A percentile compares a stretch with the other conserved stretches of the same genome.
phyloP scores from a whole-genome alignment of 192 early-diverging fungal genomes.

The Funneliformis geosporum region DNA sequence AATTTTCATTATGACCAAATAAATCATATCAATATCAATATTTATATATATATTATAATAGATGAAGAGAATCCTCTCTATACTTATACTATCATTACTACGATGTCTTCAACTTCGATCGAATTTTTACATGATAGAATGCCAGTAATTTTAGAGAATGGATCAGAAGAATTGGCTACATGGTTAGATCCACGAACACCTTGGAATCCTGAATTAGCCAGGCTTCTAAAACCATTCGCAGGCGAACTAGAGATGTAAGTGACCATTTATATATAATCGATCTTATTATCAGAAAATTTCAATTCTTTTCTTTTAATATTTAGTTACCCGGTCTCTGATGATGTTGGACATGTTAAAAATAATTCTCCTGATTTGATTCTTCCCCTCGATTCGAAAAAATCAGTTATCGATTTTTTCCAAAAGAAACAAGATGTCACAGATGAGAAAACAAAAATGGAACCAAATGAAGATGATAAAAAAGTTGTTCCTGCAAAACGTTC shows the following conservation, averaged over 20 bases:
- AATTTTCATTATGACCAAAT: neutral
- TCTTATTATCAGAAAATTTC: no score
- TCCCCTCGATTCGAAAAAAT: slow-evolving; percentile 41
- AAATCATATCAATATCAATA: neutral
- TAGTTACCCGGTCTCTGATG: slow-evolving; percentile 54
- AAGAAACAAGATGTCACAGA: neutral
- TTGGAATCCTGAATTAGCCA: slow-evolving; percentile 41
- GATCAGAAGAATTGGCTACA: slow-evolving; percentile 38
- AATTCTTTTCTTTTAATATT: slow-evolving; percentile 5
- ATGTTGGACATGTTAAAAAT: slow-evolving; percentile 47
- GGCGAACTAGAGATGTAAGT: slow-evolving; percentile 39
- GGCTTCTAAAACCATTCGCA: slow-evolving; percentile 51
- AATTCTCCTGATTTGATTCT: slow-evolving; percentile 48
- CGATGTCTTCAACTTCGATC: slow-evolving; percentile 42
- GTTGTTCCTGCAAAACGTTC: neutral
- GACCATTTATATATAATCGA: no score
- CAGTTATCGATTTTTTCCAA: neutral
- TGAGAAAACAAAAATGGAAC: neutral
- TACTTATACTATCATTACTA: slow-evolving; percentile 57
- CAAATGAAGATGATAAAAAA: neutral
- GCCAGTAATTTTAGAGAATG: slow-evolving; percentile 57
- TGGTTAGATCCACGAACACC: slow-evolving; percentile 50
- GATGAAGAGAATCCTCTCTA: slow-evolving; percentile 38
- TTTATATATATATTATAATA: neutral
- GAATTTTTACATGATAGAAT: slow-evolving; percentile 59